Base-by-base conservation (phyloP, 768 basidiomycete species). In the Neoboletus subvelutipes region DNA sequence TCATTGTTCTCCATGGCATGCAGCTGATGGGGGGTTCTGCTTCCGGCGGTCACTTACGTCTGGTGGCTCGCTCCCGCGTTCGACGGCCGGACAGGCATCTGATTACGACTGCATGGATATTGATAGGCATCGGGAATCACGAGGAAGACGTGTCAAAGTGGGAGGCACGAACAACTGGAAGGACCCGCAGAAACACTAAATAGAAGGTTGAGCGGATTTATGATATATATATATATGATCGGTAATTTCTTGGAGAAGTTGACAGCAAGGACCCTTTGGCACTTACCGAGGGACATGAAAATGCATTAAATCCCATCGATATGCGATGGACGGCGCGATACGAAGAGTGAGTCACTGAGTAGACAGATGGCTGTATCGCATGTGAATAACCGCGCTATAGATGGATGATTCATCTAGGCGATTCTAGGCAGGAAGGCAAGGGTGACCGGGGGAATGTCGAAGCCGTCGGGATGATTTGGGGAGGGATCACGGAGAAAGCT, bases 31-130 rank as follows among this genome's bases (percentile, higher is more conserved):
- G 59, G 56, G 69, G 54, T 57, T 52, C 58, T 63, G 56, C 55
- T 65, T 60, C 64, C 58, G 64, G 52, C 45, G 63, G 56, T 66
- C 65, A 67, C 61, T 71, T 71, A 71, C 69, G 70, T 71, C 59
- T 57, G 40, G 60, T 65, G 57, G 59, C 65, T 71, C 70, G 70
- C 70, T 73, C 60, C 70, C 70, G 70, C 62, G 62, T 59, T 62
- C 31, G 57, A 64, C 58, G 61, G 64, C 56, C 56, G 61, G 52
- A 59, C 20, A 60, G 29, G 36, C 22, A 55, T 20, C 45, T 52
- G 50, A 55, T 64, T 60, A 56, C 52, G 45, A 57, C 11, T 40
- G n/a, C 22, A 45, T 47, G 52, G 52, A 50, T 59, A 65, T 58
- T 59, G 70, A 67, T 63, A 61, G 56, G 56, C 51, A 59, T 54